Base-by-base conservation (phyloP, 2,329 filamentous ascomycete species). In the Fusarium dlaminii region DNA sequence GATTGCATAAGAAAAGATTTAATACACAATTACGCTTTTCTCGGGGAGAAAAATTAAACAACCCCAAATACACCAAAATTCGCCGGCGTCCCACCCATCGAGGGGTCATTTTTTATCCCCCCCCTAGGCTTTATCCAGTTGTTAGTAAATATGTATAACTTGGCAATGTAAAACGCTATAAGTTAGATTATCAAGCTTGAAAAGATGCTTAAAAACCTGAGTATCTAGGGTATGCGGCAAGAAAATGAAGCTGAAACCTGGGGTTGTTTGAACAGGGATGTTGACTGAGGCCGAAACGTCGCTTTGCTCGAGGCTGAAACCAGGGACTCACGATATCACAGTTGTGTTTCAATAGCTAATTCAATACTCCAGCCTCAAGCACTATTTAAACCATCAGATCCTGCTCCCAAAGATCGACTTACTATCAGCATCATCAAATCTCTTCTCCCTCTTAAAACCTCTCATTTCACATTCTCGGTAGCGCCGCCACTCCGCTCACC, bases 291-390 rank as follows among this genome's bases (percentile, higher is more conserved):
- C 36, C 51, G 36, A 55, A 42, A 55, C 34, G 15, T 55, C 51
- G 51, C 51, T 55, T 55, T 55, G 34, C 51, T 55, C 2, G 34
- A 42, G 51, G 24, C 34, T 55, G 51, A 42, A 42, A 55, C 51
- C 51, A 42, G 51, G 27, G 20, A 30, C 15, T 30, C 20, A 11
- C 6, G 11, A 30, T n/a, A 4, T 55, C 20, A 30, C 8, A 40
- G 6, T 1, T n/a, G 2, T n/a, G 27, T 40, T 55, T 55, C 51
- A 40, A 42, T 40, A 40, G 48, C 15, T 24, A 20, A 29, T 4
- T 13, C 18, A 0, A 7, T n/a, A 0, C 2, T n/a, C 10, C 18
- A 17, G 14, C 4, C 8, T 15, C 3, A 6, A 30, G 15, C 2
- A 30, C 3, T 55, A 55, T 9, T 40, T 55, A 55, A 55, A 6